Evolutionary conservation across 2,329 filamentous ascomycete species (phyloP), one percentile per base, ranked within the genome.

Genomic region (Coniella lustricola): DNA sequence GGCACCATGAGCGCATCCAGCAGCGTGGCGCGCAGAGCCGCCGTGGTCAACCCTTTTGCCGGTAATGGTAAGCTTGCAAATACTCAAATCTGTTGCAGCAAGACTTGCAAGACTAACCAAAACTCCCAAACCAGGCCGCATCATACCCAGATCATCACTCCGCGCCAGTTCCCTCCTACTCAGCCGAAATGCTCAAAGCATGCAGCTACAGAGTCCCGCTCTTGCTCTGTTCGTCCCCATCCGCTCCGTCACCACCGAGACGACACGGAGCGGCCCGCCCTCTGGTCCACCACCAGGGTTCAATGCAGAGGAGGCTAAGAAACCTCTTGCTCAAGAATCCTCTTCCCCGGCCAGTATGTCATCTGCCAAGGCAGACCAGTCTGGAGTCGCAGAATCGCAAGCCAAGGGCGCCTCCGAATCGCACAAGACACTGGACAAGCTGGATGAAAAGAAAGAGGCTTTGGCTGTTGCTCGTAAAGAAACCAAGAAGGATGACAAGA

Each of bases 251-350:
- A 72, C 75, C 40, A 84, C 81, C 57, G 78, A 82, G 50, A 74
- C 77, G 62, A 70, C 71, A 48, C 65, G 74, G 46, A 68, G 73
- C 51, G 63, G 68, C 21, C 66, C 67, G 32, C 71, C 77, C 44
- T 73, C 76, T 47, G 82, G 79, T 42, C 90, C 89, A 38, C 90
- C 90, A 49, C 90, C 90, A 13, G 90, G 90, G 22, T 96, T 95
- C 74, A 90, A 93, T 63, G 74, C 87, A n/a, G 84, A 91, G 61
- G 76, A 89, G 70, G 90, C 90, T 57, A 91, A 90, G 77, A 91
- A 90, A 64, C 87, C 90, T 12, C 72, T 93, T 41, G 69, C 81
- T 2, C 79, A 80, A 60, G 79, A 84, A 48, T 59, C 62, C 25
- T 56, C 59, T 33, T 58, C 66, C 17, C 55, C 63, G 12, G 55